Conservation (phyloP, 352 stramenopile species). For the Globisporangium uncinulatum region DNA sequence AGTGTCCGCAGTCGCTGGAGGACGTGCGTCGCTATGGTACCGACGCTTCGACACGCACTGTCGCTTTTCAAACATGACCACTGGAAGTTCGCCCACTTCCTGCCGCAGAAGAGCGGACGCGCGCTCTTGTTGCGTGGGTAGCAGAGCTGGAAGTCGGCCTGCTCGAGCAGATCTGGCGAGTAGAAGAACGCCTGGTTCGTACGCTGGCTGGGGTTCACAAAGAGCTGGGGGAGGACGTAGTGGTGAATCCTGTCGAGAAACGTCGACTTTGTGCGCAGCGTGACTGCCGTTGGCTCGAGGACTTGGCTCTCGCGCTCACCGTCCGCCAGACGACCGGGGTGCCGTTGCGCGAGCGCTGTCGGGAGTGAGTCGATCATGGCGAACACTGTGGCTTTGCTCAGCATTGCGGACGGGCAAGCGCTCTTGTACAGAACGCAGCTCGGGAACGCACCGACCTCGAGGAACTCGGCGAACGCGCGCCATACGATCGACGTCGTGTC, state of each 20-base stretch:
- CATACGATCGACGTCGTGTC: constrained; percentile 9
- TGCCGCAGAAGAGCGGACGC: constrained; percentile 8
- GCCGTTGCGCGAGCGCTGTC: background rate
- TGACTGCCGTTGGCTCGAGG: no score
- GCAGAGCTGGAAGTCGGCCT: constrained; percentile 1
- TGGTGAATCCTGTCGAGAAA: constrained; percentile 8
- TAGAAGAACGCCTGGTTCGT: constrained; percentile 8
- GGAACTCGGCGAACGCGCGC: constrained; percentile 4
- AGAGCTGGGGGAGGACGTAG: constrained; percentile 7
- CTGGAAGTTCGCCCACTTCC: constrained; percentile 10
- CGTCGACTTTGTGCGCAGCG: background rate
- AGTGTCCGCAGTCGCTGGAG: background rate
- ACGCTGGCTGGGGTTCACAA: background rate
- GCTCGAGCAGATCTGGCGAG: background rate
- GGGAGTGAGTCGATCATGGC: background rate
- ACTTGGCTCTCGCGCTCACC: no score
- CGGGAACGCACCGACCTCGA: constrained; percentile 2
- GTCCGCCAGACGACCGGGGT: background rate
- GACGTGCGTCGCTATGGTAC: background rate
- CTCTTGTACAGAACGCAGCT: constrained; percentile 5
- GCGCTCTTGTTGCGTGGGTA: background rate
- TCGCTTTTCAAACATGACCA: constrained; percentile 2
- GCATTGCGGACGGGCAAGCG: background rate
- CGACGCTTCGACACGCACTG: background rate
- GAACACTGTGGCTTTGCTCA: background rate